Evolutionary conservation across 768 basidiomycete genomes (phyloP).

Genomic region (Russula brevipes): DNA sequence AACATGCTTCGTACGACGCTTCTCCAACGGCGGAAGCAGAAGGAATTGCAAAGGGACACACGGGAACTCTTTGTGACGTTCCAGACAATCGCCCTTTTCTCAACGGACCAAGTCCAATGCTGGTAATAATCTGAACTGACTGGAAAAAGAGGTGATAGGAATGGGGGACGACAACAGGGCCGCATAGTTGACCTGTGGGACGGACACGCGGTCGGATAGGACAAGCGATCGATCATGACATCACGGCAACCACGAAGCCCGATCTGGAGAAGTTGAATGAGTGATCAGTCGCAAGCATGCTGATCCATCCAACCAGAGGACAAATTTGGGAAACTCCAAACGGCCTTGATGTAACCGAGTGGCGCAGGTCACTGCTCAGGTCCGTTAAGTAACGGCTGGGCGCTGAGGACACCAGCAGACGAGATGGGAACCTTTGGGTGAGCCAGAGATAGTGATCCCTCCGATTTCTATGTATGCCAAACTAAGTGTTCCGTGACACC

Average conservation of each 20-base stretch:
- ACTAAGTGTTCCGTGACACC: not conserved
- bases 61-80: not conserved
- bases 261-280: constrained; percentile 8
- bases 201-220: not conserved
- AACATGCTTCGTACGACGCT: not conserved
- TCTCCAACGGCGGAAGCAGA: not conserved
- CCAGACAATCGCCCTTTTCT: not conserved
- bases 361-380: not conserved
- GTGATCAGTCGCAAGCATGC: not conserved
- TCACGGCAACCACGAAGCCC: constrained; percentile 6
- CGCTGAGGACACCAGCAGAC: not conserved
- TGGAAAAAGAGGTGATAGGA: not conserved
- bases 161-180: not conserved
- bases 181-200: not conserved
- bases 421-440: not conserved
- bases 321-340: not conserved
- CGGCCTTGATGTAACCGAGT: not conserved
- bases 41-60: not conserved
- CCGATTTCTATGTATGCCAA: constrained; percentile 1
- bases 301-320: not conserved
- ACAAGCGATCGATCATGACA: not conserved
- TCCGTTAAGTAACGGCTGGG: not conserved
- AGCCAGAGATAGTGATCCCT: not conserved
- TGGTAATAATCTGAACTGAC: not conserved
- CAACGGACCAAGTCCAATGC: not conserved